Base-by-base conservation (phyloP, 2,329 filamentous ascomycete species). In the Epichloe elymi region DNA sequence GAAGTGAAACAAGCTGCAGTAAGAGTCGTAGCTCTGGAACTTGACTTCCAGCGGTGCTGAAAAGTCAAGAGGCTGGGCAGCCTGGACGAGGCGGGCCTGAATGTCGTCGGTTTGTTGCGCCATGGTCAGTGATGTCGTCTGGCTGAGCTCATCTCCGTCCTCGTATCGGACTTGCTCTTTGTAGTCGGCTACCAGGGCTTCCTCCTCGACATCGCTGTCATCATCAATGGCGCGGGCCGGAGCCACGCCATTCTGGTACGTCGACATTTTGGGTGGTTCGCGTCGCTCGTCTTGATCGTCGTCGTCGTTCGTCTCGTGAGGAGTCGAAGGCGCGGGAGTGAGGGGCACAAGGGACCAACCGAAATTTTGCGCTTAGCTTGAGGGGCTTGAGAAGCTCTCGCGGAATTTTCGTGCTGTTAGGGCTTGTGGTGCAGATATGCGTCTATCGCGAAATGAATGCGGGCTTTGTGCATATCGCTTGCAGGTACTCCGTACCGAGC, bases 1-100 rank as follows among this genome's bases (percentile, higher is more conserved):
- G 73, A 88, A 97, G 75, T 98, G 93, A 76, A 98, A 98, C 62
- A 98, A 76, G 71, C 88, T 95, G 83, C 93, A 98, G 80, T 98
- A 98, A 68, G 88, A 88, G 74, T 98, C 93, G 78, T 98, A 98
- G 75, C 90, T 96, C 70, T 88, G 85, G 74, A 97, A 96, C 75
- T 97, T 97, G 69, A 88, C 87, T 71, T 97, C 93, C 51, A 98
- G 79, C 36, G 90, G 88, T 46, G 93, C 93, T 65, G 93, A 89
- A 71, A 95, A 97, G 68, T 98, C 93, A 59, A 98, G 78, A 48
- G 93, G 93, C 64, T 93, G 91, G 57, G 93, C 93, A 54, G 93
- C 93, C 58, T 90, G 88, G 58, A 84, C 84, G 57, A 98, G 79
- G 68, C 93, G 86, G 56, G 88, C 85, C 74, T 97, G 90, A 63